Evolutionary conservation across 495 filamentous ascomycete genomes (phyloP).

Genomic region (Tuber calosporum): DNA sequence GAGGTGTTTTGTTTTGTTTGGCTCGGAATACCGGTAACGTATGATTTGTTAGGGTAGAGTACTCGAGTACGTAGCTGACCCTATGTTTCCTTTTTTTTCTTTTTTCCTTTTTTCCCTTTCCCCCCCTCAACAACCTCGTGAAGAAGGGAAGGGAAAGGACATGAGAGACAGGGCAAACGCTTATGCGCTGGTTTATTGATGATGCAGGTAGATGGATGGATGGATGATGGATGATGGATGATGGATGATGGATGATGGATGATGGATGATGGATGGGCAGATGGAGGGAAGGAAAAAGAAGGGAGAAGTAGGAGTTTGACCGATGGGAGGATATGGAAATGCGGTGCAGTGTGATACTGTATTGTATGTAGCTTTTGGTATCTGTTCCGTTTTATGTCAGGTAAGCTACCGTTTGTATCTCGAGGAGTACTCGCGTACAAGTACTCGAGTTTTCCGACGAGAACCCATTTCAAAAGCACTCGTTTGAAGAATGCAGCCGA

Average conservation of each 20-base stretch:
- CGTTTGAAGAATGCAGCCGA: not conserved
- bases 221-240: not conserved
- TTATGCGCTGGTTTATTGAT: slow-evolving; percentile 3
- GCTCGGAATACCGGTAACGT: not conserved
- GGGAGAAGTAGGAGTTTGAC: not conserved
- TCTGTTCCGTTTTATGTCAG: not conserved
- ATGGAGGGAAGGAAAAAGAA: not conserved
- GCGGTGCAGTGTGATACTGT: not conserved
- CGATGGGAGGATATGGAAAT: not conserved
- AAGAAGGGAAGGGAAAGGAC: not conserved
- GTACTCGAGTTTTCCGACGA: not conserved
- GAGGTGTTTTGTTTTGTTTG: not conserved
- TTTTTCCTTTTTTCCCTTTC: not conserved
- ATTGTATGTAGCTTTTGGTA: not conserved
- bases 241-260: not conserved
- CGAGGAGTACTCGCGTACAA: not conserved
- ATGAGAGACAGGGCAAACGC: not conserved
- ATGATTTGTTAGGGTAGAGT: not conserved
- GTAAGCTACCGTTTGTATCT: not conserved
- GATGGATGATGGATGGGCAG: not conserved
- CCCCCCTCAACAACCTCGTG: not conserved
- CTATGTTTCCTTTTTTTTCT: not conserved
- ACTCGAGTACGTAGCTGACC: not conserved
- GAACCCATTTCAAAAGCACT: not conserved
- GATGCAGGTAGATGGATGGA: not conserved